Evolutionary conservation across 495 filamentous ascomycete species (phyloP), one percentile per base, ranked within the genome.

Genomic region (Elasticomyces elasticus): DNA sequence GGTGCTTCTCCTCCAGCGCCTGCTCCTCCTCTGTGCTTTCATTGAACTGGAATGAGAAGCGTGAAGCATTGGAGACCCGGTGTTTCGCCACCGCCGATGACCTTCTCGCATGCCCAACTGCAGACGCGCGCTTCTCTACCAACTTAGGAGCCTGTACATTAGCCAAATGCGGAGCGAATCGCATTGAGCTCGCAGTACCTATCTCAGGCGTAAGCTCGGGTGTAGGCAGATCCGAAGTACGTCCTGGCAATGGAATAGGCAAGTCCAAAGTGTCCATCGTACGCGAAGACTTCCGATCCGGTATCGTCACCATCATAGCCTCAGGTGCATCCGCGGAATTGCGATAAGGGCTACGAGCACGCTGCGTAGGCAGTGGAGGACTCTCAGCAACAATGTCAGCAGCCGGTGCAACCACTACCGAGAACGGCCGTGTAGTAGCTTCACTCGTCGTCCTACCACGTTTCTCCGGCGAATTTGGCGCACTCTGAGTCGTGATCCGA

Each of bases 1-100:
- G 76, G 27, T 92, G 85, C 35, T 87, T 81, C 64, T 95, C 89
- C 70, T 96, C 89, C 15, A 96, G 67, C 1, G 90, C 63, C 63
- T 82, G 83, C 66, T 96, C 89, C 65, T 94, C 82, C 11, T 77
- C 77, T 5, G 86, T 81, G 28, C 86, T 88, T n/a, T 84, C 80
- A 11, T 79, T 78, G 77, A 95, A 86, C 62, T 95, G 89, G 62
- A 96, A 96, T 63, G 88, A 94, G 60, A 96, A 95, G 10, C 89
- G 74, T 1, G 87, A 94, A 0, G 89, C 85, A 49, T 84, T 91
- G 66, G 87, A 91, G 59, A 85, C 89, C 66, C 89, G 82, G 66
- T 90, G 87, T 59, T 74, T 84, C 0, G 86, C 85, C 33, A 77
- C 31, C 27, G 40, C 13, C 30, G 51, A 30, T n/a, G 23, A 27